Evolutionary conservation across 2,329 filamentous ascomycete genomes (phyloP), one percentile per base, ranked within the genome.

Genomic region (Diplodia intermedia): DNA sequence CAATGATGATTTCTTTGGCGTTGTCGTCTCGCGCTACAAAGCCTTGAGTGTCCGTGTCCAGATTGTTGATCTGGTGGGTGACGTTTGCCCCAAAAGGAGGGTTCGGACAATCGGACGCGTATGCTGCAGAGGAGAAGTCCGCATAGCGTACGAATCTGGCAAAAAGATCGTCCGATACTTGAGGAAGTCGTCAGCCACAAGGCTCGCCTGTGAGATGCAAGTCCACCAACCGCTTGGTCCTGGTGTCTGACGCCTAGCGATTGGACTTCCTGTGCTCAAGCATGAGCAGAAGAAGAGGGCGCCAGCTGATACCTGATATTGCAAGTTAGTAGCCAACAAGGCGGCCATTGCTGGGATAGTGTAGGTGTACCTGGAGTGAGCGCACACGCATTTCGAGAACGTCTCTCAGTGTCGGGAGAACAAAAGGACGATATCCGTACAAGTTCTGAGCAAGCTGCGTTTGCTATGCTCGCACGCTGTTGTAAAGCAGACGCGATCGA

Each of bases 121-220:
- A 67, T 38, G 65, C 53, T 31, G 65, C 65, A 26, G 65, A 54
- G 12, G 65, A 67, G 43, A 67, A 67, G 20, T 52, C 53, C 9
- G 54, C 55, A 20, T 67, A 67, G 18, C 55, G 65, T 7, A 60
- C 40, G 18, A 67, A 63, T 31, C 26, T n/a, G 3, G 43, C 23
- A 14, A 63, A 63, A 20, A 53, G 12, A 9, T 63, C n/a, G n/a
- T 52, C 15, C 14, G 60, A 63, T 3, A 63, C 60, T 63, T 9
- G 36, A 23, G 15, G 57, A 29, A 5, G 15, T 23, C 29, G 29
- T 63, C 31, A 63, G 12, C 2, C 9, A 38, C 2, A 20, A 6
- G 6, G n/a, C 7, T 23, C 4, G 7, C 6, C 18, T 15, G n/a
- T 1, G 14, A 52, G n/a, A 29, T 38, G 6, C 33, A 47, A 31